phyloP scores from a whole-genome alignment of 305 asterid genomes.

The Plantago coronopus region DNA sequence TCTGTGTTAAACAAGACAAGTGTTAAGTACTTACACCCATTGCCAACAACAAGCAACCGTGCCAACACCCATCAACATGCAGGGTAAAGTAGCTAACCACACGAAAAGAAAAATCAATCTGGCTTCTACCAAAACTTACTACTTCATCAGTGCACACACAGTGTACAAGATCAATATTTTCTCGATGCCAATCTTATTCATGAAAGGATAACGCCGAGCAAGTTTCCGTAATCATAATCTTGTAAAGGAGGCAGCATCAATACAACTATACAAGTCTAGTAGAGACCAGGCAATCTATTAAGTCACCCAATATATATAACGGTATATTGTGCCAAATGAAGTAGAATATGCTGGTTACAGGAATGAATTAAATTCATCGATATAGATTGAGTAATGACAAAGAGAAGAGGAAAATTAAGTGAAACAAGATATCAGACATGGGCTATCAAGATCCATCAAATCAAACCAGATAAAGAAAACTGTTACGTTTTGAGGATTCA shows the following conservation, averaged over 20 bases:
- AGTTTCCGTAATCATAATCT: neutral
- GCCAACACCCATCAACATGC: neutral
- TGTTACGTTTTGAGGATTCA: neutral
- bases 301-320: neutral
- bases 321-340: neutral
- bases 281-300: neutral
- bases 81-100: neutral
- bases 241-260: too few relatives aligned
- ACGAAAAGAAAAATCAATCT: neutral
- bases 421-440: conserved; percentile 8
- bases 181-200: conserved; percentile 7
- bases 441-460: conserved; percentile 21
- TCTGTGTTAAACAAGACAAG: conserved; percentile 42
- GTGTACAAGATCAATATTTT: neutral
- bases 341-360: neutral
- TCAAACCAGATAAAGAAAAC: conserved; percentile 11
- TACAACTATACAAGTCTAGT: neutral
- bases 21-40: neutral
- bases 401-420: neutral
- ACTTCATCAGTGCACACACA: neutral
- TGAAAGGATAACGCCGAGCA: neutral
- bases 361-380: conserved; percentile 6
- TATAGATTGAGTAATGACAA: neutral
- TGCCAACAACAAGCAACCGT: neutral
- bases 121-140: neutral